These are phyloP conservation scores for Kuraishia cidri DNA, from an alignment of 805 yeast species.

Conservation along the genomic window DNA sequence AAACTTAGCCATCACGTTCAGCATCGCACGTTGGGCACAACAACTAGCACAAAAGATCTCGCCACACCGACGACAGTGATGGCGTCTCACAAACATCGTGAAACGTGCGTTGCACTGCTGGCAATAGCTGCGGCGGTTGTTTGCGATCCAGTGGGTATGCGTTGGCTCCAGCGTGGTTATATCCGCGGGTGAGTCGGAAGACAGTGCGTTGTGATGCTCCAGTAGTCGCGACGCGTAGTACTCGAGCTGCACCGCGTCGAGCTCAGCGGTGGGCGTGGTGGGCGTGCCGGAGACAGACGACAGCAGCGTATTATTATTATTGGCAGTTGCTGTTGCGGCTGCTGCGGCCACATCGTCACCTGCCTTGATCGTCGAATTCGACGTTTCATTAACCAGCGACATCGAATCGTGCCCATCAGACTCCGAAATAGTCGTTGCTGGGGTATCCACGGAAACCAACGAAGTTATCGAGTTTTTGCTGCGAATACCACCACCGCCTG, in stretches of 20 bases:
- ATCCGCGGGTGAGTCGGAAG: neutral
- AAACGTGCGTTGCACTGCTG: slow-evolving; percentile 16
- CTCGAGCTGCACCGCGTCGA: neutral
- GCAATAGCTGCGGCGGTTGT: slow-evolving; percentile 28
- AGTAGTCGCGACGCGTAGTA: neutral
- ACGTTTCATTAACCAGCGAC: neutral
- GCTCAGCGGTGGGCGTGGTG: neutral
- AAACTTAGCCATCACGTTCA: slow-evolving; percentile 24
- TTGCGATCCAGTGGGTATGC: slow-evolving; percentile 44
- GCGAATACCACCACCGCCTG: neutral
- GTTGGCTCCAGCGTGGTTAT: slow-evolving; percentile 29
- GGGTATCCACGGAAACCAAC: neutral
- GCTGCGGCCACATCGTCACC: slow-evolving; percentile 6
- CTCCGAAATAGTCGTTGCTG: no score
- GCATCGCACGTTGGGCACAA: slow-evolving; percentile 16
- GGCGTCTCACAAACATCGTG: slow-evolving; percentile 23
- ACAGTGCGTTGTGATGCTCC: neutral
- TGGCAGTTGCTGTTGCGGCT: slow-evolving; percentile 23
- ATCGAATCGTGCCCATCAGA: no score
- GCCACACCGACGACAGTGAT: slow-evolving; percentile 47
- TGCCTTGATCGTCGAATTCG: neutral
- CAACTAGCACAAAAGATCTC: slow-evolving; percentile 30
- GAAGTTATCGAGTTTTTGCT: neutral
- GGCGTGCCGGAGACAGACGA: neutral
- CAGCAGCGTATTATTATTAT: slow-evolving; percentile 7